Percentiles rank a stretch among this genome's conserved stretches.
phyloP scores from a whole-genome alignment of 306 rosid species.

The Corylus americana region DNA sequence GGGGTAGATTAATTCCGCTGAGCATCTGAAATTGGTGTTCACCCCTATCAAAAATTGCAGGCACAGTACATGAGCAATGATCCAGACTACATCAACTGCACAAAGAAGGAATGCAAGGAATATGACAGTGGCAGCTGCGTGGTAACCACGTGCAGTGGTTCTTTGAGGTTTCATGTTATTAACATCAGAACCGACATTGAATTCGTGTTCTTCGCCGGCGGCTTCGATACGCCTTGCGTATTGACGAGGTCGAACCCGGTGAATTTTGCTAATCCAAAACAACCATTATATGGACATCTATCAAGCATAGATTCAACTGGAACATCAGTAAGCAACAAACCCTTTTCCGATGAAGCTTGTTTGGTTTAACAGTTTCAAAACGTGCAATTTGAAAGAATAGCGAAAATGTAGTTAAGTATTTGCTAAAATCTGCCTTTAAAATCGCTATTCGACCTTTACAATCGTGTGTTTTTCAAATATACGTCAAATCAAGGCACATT shows the following conservation, averaged over 20 bases:
- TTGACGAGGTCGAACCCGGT: slow-evolving; percentile 43
- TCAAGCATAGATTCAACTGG: slow-evolving; percentile 69
- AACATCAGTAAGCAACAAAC: slow-evolving; percentile 48
- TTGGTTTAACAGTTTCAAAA: too few relatives aligned
- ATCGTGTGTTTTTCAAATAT: too few relatives aligned
- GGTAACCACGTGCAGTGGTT: slow-evolving; percentile 53
- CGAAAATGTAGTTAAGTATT: too few relatives aligned
- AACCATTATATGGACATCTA: slow-evolving; percentile 68
- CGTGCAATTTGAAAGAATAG: too few relatives aligned
- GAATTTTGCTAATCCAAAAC: slow-evolving; percentile 58
- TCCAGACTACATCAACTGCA: slow-evolving; percentile 68
- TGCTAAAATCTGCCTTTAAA: too few relatives aligned
- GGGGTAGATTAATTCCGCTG: too few relatives aligned
- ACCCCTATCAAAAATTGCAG: slow-evolving; percentile 44
- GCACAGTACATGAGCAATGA: slow-evolving; percentile 58
- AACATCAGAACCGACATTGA: slow-evolving; percentile 82
- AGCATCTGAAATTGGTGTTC: too few relatives aligned
- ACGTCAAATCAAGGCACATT: too few relatives aligned
- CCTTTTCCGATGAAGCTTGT: too few relatives aligned
- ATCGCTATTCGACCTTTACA: too few relatives aligned
- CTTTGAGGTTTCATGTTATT: slow-evolving; percentile 69
- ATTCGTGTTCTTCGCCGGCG: slow-evolving; percentile 31
- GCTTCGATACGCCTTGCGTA: slow-evolving; percentile 57
- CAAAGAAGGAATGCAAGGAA: slow-evolving; percentile 51
- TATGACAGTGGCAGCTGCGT: slow-evolving; percentile 30